Evolutionary conservation across 805 yeast species (phyloP), one percentile per base, ranked within the genome.

Genomic region (Ogataea nitratoaversa): DNA sequence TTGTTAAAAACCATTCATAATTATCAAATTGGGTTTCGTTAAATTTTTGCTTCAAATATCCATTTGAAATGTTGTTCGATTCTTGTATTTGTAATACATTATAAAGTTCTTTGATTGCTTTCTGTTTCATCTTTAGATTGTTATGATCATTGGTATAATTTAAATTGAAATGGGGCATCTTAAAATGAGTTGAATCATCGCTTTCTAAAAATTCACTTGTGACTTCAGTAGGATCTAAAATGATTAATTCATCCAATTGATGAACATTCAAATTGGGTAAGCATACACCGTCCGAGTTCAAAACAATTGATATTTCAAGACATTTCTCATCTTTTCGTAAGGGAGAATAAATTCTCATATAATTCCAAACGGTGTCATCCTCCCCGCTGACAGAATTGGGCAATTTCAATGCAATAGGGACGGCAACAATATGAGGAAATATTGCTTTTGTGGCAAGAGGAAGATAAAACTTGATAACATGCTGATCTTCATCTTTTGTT

Each of bases 401-500:
- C 16, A 29, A 16, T 29, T 11, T 29, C 12, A 29, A 4, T 6
- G 31, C 18, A n/a, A 29, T 11, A 11, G 31, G 31, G 5, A 14
- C 17, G 6, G 31, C 11, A 5, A 29, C 11, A 17, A 14, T 29
- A 5, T 9, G 18, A 38, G 38, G 13, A 36, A 42, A 31, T 17
- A 46, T n/a, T 2, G 29, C 33, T 29, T 50, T 50, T 5, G 46
- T 38, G 2, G 62, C 60, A 19, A 54, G 46, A 3, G 64, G 63
- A 5, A 58, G 22, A 23, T 50, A 50, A 20, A 59, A 53, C 7
- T 22, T 7, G 24, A 47, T 47, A 34, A 57, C 49, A 24, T 30
- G n/a, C n/a, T n/a, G 38, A 23, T 49, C 43, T 12, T 32, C 34
- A 6, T 42, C 30, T 18, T 48, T 44, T 14, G 49, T 46, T 16